Percentiles rank a stretch among this genome's conserved stretches.
Conservation (phyloP, 352 stramenopile species). For the Thraustochytrium sp. region DNA sequence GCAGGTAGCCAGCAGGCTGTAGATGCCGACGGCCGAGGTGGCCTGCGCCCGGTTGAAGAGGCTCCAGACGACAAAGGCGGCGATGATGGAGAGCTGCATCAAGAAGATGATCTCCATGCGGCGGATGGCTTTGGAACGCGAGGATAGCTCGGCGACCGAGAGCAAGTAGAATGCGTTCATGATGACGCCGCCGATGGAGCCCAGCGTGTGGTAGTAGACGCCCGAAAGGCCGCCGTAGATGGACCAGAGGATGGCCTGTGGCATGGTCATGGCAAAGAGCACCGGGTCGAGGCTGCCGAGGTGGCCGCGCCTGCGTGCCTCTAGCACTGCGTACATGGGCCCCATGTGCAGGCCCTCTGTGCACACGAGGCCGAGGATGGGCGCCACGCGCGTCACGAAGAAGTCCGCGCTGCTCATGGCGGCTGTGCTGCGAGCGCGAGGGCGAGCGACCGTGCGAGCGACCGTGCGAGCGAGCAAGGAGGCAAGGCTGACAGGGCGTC, state of each 20-base stretch:
- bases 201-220: neutral
- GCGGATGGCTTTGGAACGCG: neutral
- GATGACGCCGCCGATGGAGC: neutral
- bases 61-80: neutral
- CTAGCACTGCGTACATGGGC: neutral
- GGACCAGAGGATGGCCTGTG: neutral
- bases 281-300: constrained; percentile 13
- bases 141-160: neutral
- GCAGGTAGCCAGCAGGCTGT: neutral
- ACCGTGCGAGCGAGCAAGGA: neutral
- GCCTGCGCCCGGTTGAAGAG: neutral
- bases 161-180: constrained; percentile 8
- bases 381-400: neutral
- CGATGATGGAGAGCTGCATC: neutral
- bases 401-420: neutral
- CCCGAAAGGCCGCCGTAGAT: neutral
- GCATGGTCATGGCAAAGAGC: constrained; percentile 1
- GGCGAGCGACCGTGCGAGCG: neutral
- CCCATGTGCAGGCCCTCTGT: neutral
- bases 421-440: neutral
- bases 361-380: neutral
- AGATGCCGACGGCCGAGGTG: neutral
- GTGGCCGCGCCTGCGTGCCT: neutral
- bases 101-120: neutral
- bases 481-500: neutral